These are phyloP conservation scores for Nephelium lappaceum DNA, from an alignment of 345 rosid genomes.

Conservation along the genomic window DNA sequence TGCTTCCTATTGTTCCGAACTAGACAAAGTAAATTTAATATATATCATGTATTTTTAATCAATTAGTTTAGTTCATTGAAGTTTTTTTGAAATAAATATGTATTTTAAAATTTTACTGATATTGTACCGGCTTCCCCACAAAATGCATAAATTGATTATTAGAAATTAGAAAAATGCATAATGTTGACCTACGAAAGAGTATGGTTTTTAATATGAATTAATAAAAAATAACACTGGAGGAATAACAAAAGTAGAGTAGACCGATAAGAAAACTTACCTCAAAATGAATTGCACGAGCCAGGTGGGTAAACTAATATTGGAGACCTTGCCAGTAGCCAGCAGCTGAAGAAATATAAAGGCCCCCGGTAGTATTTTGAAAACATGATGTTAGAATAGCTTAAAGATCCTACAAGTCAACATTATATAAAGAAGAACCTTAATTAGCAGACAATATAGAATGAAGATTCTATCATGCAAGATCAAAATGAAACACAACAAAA, in stretches of 20 bases:
- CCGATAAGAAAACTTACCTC: constrained; percentile 30
- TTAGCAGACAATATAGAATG: neutral
- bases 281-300: neutral
- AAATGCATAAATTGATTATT: too few species aligned
- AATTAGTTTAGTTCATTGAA: too few species aligned
- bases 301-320: constrained; percentile 27
- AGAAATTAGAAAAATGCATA: too few species aligned
- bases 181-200: too few species aligned
- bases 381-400: constrained; percentile 18
- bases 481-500: neutral
- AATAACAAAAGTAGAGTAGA: neutral
- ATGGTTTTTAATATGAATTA: too few species aligned
- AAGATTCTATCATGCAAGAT: neutral
- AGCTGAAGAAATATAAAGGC: constrained; percentile 40
- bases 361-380: neutral
- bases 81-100: too few species aligned
- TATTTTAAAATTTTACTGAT: too few species aligned
- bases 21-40: too few species aligned
- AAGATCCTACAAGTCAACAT: constrained; percentile 32
- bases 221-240: too few species aligned
- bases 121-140: neutral
- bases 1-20: too few species aligned
- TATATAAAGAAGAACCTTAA: neutral
- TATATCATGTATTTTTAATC: too few species aligned
- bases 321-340: constrained; percentile 42